Conservation (phyloP, 2,329 filamentous ascomycete species). For the Pestalotiopsis sp. region DNA sequence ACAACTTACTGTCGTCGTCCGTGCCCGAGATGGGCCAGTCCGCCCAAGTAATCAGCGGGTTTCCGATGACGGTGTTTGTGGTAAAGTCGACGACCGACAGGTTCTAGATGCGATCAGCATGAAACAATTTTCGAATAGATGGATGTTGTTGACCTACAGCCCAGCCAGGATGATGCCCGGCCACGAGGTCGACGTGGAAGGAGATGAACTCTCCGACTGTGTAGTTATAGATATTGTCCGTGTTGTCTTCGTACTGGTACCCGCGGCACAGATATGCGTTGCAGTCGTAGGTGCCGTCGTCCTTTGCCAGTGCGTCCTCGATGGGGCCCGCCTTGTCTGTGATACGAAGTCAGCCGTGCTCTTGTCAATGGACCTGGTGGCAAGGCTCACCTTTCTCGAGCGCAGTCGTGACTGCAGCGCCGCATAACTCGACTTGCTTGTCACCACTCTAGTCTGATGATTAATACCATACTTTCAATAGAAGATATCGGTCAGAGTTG, state of each 20-base stretch:
- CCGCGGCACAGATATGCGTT: constrained; percentile 30
- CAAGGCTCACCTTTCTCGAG: not conserved
- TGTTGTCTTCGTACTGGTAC: constrained; percentile 32
- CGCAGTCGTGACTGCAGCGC: constrained; percentile 4
- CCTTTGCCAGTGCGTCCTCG: constrained; percentile 25
- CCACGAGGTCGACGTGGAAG: constrained; percentile 38
- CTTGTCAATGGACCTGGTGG: not conserved
- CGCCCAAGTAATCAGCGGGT: constrained; percentile 46
- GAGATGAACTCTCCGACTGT: constrained; percentile 34
- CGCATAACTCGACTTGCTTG: constrained; percentile 4
- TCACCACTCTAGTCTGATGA: not conserved
- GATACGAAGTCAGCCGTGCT: not conserved
- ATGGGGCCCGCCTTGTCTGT: constrained; percentile 27
- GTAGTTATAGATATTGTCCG: constrained; percentile 25
- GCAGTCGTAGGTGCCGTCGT: constrained; percentile 24
- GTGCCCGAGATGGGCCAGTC: constrained; percentile 23
- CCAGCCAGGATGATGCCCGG: constrained; percentile 35
- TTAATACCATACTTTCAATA: not conserved
- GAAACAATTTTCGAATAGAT: not conserved
- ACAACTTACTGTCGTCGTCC: constrained; percentile 35
- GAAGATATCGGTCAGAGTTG: not conserved
- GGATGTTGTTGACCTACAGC: constrained; percentile 19
- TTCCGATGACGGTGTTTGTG: constrained; percentile 47
- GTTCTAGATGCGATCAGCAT: constrained; percentile 35
- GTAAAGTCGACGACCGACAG: constrained; percentile 48